A percentile compares a stretch with the other conserved stretches of the same genome.
These are phyloP conservation scores for Penicillium antarcticum DNA, from an alignment of 495 filamentous ascomycete genomes.

Conservation along the genomic window DNA sequence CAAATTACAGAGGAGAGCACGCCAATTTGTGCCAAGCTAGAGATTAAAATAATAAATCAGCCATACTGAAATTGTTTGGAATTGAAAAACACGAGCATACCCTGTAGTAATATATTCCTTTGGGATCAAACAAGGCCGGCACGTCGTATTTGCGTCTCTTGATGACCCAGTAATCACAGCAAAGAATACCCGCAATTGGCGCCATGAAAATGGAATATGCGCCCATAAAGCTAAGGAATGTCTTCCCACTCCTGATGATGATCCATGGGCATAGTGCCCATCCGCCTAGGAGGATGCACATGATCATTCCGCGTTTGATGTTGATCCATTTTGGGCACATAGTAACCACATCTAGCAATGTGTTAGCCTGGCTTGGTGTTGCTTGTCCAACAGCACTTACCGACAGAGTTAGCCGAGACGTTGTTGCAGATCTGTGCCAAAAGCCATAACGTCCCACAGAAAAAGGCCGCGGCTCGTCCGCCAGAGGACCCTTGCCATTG, in stretches of 20 bases:
- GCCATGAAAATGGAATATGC: constrained; percentile 38
- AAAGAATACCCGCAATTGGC: constrained; percentile 43
- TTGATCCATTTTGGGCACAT: constrained; percentile 57
- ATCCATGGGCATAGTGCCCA: constrained; percentile 64
- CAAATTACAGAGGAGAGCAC: neutral
- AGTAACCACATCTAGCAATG: constrained; percentile 26
- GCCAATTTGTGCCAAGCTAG: too few species aligned
- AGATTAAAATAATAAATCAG: too few species aligned
- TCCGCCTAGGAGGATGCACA: constrained; percentile 49
- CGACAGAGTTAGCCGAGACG: constrained; percentile 54
- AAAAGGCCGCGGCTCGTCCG: constrained; percentile 54
- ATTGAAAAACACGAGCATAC: too few species aligned
- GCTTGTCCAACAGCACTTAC: too few species aligned
- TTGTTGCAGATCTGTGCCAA: neutral
- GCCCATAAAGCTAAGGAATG: constrained; percentile 57
- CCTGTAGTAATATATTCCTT: constrained; percentile 34
- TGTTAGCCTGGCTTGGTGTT: too few species aligned
- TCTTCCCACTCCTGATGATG: constrained; percentile 46
- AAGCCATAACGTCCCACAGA: constrained; percentile 26
- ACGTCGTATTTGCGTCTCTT: constrained; percentile 43
- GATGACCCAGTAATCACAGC: constrained; percentile 48
- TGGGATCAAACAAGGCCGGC: constrained; percentile 51
- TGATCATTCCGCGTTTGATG: constrained; percentile 52
- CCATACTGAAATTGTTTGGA: too few species aligned
- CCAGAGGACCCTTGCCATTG: constrained; percentile 40